Evolutionary conservation across 1,139 yeast genomes (phyloP).

Genomic region (Yamadazyma kanchanaburiensis): DNA sequence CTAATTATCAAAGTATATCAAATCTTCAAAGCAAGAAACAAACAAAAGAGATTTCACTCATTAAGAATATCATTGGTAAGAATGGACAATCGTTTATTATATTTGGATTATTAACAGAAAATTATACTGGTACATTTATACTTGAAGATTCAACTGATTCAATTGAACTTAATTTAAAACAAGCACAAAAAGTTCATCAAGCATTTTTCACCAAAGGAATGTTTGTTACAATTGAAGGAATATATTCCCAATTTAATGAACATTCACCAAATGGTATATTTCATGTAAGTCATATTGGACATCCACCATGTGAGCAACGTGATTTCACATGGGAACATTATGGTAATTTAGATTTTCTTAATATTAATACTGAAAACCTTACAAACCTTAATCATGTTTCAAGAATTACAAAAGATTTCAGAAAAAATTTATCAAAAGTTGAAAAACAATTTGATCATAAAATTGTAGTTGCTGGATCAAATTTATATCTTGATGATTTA

Average conservation of each 20-base stretch:
- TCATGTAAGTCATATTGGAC: constrained; percentile 73
- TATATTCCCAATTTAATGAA: constrained; percentile 62
- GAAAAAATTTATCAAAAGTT: constrained; percentile 48
- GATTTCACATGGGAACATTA: constrained; percentile 61
- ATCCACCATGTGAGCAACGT: constrained; percentile 85
- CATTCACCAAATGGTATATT: constrained; percentile 49
- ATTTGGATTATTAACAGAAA: constrained; percentile 70
- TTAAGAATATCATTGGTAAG: constrained; percentile 83
- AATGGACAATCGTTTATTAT: constrained; percentile 73
- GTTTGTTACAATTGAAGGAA: constrained; percentile 81
- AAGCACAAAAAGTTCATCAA: constrained; percentile 62
- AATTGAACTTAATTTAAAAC: constrained; percentile 68
- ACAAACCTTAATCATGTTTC: constrained; percentile 17
- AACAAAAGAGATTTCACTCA: constrained; percentile 60
- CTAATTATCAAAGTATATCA: constrained; percentile 38
- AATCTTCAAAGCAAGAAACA: constrained; percentile 19
- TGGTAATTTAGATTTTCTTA: constrained; percentile 79
- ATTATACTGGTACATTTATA: constrained; percentile 64
- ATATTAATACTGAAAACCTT: constrained; percentile 40
- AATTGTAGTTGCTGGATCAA: constrained; percentile 69
- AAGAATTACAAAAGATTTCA: constrained; percentile 61
- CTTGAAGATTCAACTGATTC: constrained; percentile 81
- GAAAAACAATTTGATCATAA: constrained; percentile 63
- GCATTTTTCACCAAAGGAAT: constrained; percentile 77
- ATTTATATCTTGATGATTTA: constrained; percentile 62